A percentile compares a stretch with the other conserved stretches of the same genome.
These are phyloP conservation scores for Xylaria curta DNA, from an alignment of 495 filamentous ascomycete genomes.

Conservation along the genomic window DNA sequence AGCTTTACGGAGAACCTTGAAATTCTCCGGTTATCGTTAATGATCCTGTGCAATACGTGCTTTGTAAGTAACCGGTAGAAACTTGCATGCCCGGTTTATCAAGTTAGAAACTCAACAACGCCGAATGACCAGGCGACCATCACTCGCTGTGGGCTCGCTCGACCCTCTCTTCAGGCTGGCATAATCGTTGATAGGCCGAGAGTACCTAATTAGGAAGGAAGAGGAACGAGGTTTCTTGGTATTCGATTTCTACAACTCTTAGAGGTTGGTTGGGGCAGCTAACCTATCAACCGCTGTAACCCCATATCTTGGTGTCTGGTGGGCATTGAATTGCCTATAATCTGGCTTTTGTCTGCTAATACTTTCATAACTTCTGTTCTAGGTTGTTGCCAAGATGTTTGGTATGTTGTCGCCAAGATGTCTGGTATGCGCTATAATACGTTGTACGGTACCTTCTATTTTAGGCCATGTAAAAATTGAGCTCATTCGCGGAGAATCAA, in stretches of 20 bases:
- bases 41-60: constrained; percentile 11
- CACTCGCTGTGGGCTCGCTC: constrained; percentile 10
- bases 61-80: constrained; percentile 12
- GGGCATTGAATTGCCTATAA: constrained; percentile 3
- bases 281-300: constrained; percentile 22
- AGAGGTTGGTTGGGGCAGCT: constrained; percentile 18
- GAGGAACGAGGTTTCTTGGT: constrained; percentile 21
- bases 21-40: constrained; percentile 12
- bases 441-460: constrained; percentile 28
- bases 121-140: constrained; percentile 12
- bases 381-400: constrained; percentile 21
- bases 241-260: constrained; percentile 12
- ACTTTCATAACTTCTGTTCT: constrained; percentile 21
- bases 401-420: constrained; percentile 20
- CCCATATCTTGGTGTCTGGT: constrained; percentile 18
- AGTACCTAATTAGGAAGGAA: constrained; percentile 25
- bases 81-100: constrained; percentile 14
- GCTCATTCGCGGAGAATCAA: too few species aligned
- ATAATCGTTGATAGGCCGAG: constrained; percentile 28
- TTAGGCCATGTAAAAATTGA: constrained; percentile 7
- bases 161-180: constrained; percentile 16
- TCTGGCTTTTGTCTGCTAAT: constrained; percentile 2
- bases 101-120: constrained; percentile 8
- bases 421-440: constrained; percentile 19
- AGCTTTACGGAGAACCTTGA: constrained; percentile 26